These are phyloP conservation scores for Trichosporon inkin DNA, from an alignment of 1,284 basidiomycete species.

Conservation along the genomic window DNA sequence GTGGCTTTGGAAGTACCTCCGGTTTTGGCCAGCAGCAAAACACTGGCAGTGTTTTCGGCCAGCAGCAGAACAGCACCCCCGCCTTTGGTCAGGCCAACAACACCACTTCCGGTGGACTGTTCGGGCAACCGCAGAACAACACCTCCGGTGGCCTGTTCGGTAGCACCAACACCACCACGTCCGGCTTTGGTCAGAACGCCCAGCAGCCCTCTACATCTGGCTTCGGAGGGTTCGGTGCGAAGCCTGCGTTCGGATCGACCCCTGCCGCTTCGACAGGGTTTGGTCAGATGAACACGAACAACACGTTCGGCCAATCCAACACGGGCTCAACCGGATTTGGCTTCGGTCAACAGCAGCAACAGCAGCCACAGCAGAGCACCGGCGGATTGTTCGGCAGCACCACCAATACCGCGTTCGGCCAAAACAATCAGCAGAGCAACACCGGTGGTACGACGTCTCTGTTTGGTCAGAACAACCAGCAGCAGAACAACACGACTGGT, in stretches of 20 bases:
- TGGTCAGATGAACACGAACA: conserved; percentile 22
- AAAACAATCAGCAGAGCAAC: conserved; percentile 44
- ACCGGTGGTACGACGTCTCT: conserved; percentile 17
- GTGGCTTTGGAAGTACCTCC: conserved; percentile 26
- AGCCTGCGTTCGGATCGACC: conserved; percentile 41
- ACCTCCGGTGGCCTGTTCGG: conserved; percentile 32
- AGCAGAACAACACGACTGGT: conserved; percentile 31
- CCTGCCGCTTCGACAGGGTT: conserved; percentile 18
- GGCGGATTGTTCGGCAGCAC: conserved; percentile 32
- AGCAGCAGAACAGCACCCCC: conserved; percentile 30
- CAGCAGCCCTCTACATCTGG: conserved; percentile 46
- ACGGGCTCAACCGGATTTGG: conserved; percentile 21
- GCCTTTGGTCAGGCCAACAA: conserved; percentile 44
- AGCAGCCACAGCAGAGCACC: conserved; percentile 22
- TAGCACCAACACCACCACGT: conserved; percentile 10
- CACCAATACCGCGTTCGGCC: conserved; percentile 27
- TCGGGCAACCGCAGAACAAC: conserved; percentile 43
- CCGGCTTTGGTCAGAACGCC: conserved; percentile 35
- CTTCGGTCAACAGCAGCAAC: conserved; percentile 46
- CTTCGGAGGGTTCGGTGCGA: conserved; percentile 41
- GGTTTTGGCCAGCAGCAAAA: conserved; percentile 41
- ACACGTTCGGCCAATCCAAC: conserved; percentile 47
- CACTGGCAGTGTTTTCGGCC: conserved; percentile 44
- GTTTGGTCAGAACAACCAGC: conserved; percentile 53
- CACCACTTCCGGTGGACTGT: conserved; percentile 8